These are phyloP conservation scores for Durotheca rogersii DNA, from an alignment of 495 filamentous ascomycete genomes.

Conservation along the genomic window DNA sequence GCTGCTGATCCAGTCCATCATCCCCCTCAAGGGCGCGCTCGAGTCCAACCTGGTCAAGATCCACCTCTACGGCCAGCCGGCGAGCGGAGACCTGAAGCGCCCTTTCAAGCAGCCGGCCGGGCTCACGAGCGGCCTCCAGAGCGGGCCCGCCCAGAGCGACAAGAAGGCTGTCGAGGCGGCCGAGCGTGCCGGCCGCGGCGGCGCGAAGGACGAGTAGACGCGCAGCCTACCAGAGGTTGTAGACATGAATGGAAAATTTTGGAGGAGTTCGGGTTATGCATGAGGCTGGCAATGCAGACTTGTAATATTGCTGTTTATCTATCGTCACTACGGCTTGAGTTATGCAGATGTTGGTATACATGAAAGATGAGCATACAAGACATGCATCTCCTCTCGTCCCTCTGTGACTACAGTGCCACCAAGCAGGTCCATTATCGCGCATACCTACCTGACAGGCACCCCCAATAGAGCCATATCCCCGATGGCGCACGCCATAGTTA, in stretches of 20 bases:
- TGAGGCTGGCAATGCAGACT: background rate
- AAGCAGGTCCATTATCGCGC: too few relatives aligned
- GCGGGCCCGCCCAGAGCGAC: constrained; percentile 80
- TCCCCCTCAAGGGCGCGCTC: constrained; percentile 91
- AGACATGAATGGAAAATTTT: too few relatives aligned
- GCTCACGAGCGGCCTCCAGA: constrained; percentile 69
- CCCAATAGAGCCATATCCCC: too few relatives aligned
- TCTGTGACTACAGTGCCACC: too few relatives aligned
- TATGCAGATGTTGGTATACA: too few relatives aligned
- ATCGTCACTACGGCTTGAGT: too few relatives aligned
- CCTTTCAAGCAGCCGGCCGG: constrained; percentile 89
- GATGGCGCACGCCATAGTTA: too few relatives aligned
- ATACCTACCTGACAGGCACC: too few relatives aligned
- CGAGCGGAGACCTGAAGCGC: constrained; percentile 85
- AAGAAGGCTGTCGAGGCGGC: constrained; percentile 92
- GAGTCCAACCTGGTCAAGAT: constrained; percentile 96
- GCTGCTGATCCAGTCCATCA: constrained; percentile 96
- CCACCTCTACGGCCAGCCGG: constrained; percentile 86
- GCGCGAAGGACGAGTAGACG: constrained; percentile 88
- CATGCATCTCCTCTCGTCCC: too few relatives aligned
- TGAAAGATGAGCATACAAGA: too few relatives aligned
- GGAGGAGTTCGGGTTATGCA: constrained; percentile 1
- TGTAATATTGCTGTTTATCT: too few relatives aligned
- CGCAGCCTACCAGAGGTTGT: background rate
- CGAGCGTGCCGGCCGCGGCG: constrained; percentile 81